phyloP scores from a whole-genome alignment of 148 eudicot species.

The Beta vulgaris region DNA sequence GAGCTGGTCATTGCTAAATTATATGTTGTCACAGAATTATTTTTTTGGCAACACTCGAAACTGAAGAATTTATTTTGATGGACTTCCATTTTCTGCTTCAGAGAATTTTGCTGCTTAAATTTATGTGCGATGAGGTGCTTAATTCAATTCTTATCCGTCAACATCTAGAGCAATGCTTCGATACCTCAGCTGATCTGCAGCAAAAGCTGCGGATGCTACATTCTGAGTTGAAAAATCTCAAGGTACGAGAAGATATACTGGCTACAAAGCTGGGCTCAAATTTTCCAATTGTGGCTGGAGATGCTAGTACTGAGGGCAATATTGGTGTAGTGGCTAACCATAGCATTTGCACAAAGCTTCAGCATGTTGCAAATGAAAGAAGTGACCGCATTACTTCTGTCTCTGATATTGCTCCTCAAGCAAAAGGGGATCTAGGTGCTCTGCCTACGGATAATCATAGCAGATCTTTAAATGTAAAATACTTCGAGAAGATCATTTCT shows the following conservation, averaged over 20 bases:
- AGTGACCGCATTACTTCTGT: constrained; percentile 11
- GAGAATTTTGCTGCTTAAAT: constrained; percentile 50
- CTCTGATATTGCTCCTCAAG: constrained; percentile 19
- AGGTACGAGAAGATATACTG: constrained; percentile 45
- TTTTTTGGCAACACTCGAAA: not conserved
- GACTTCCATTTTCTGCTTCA: constrained; percentile 28
- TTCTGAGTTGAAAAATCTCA: constrained; percentile 45
- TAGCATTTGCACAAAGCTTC: constrained; percentile 19
- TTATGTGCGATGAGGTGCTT: constrained; percentile 59
- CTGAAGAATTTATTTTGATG: constrained; percentile 5
- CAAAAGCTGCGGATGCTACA: constrained; percentile 50
- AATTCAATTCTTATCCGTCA: constrained; percentile 48
- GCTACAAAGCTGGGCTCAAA: constrained; percentile 30
- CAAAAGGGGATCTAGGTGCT: constrained; percentile 2
- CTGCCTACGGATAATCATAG: constrained; percentile 1
- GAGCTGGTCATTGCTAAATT: not conserved
- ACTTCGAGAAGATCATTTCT: constrained; percentile 24
- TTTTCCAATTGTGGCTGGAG: constrained; percentile 18
- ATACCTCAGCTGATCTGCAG: constrained; percentile 43
- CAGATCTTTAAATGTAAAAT: constrained; percentile 1
- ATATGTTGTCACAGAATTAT: not conserved
- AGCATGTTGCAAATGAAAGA: constrained; percentile 23
- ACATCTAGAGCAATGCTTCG: constrained; percentile 54
- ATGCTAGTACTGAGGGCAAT: constrained; percentile 19
- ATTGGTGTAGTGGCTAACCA: constrained; percentile 18